phyloP scores from a whole-genome alignment of 805 yeast species.

The Priceomyces medius region DNA sequence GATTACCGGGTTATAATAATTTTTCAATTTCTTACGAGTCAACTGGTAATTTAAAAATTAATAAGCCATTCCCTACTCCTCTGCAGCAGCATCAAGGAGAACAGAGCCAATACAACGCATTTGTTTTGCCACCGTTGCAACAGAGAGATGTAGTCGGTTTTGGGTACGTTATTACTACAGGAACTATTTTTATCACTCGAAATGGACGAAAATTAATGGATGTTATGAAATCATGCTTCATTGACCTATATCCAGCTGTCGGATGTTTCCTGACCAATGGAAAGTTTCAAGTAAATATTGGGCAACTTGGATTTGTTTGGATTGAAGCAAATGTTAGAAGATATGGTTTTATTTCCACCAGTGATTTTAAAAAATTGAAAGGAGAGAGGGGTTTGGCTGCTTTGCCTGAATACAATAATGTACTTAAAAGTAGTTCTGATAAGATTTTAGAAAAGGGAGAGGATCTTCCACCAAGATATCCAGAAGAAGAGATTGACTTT shows the following conservation, averaged over 20 bases:
- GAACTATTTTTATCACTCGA: slow-evolving; percentile 53
- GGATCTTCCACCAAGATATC: slow-evolving; percentile 68
- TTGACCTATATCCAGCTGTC: slow-evolving; percentile 53
- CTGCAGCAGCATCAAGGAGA: slow-evolving; percentile 41
- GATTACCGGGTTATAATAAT: slow-evolving; percentile 70
- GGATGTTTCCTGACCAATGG: slow-evolving; percentile 49
- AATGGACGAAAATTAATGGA: slow-evolving; percentile 56
- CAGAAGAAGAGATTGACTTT: slow-evolving; percentile 60
- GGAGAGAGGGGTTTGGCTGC: slow-evolving; percentile 42
- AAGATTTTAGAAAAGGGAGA: slow-evolving; percentile 69
- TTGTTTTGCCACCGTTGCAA: slow-evolving; percentile 49
- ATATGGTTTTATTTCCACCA: slow-evolving; percentile 54
- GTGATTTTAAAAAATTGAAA: slow-evolving; percentile 33
- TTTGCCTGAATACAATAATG: slow-evolving; percentile 42
- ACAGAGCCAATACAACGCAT: slow-evolving; percentile 42
- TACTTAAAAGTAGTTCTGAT: slow-evolving; percentile 38
- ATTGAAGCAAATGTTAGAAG: slow-evolving; percentile 53
- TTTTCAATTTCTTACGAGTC: slow-evolving; percentile 74
- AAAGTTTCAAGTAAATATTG: slow-evolving; percentile 42
- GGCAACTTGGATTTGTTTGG: slow-evolving; percentile 48
- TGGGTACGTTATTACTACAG: slow-evolving; percentile 49
- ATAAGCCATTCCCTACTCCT: slow-evolving; percentile 57
- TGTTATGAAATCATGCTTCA: slow-evolving; percentile 46
- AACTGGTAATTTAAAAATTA: slow-evolving; percentile 66
- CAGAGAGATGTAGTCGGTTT: slow-evolving; percentile 58